Evolutionary conservation across 495 filamentous ascomycete genomes (phyloP).

Genomic region (Trichocladium uniseriatum): DNA sequence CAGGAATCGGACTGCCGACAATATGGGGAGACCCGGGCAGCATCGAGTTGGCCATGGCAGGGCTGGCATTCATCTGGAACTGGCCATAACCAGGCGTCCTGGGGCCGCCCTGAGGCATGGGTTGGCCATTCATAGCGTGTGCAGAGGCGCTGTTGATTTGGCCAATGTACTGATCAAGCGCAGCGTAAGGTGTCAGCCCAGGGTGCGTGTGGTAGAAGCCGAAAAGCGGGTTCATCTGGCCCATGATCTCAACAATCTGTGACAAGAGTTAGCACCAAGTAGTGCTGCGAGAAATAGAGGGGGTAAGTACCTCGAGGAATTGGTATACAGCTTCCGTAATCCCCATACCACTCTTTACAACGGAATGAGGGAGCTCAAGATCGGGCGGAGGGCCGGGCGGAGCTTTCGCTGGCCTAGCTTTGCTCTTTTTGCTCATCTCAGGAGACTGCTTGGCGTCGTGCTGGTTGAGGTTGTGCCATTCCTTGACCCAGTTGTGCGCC

Average conservation of each 20-base stretch:
- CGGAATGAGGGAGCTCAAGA: constrained; percentile 52
- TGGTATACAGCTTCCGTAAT: constrained; percentile 51
- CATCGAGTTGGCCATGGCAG: constrained; percentile 44
- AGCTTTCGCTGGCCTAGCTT: constrained; percentile 39
- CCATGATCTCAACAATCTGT: constrained; percentile 65
- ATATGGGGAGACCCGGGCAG: constrained; percentile 54
- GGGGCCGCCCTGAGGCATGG: constrained; percentile 31
- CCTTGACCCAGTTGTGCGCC: constrained; percentile 46
- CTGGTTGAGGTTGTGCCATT: constrained; percentile 42
- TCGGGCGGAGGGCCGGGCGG: constrained; percentile 44
- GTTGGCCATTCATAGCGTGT: constrained; percentile 35
- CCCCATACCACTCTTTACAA: constrained; percentile 51
- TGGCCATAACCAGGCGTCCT: constrained; percentile 42
- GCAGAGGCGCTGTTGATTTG: constrained; percentile 23
- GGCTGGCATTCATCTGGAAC: constrained; percentile 46
- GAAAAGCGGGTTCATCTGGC: constrained; percentile 62
- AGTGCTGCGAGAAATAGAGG: background rate
- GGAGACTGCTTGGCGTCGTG: constrained; percentile 61
- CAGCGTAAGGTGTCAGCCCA: constrained; percentile 48
- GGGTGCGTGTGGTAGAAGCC: constrained; percentile 50
- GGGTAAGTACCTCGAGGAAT: constrained; percentile 54
- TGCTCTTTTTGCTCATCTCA: constrained; percentile 63
- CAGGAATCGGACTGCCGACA: constrained; percentile 45
- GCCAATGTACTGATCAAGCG: constrained; percentile 52
- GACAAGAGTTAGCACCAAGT: background rate